A percentile compares a stretch with the other conserved stretches of the same genome.
Conservation (phyloP, 306 rosid species). For the Rosa lucieae region DNA sequence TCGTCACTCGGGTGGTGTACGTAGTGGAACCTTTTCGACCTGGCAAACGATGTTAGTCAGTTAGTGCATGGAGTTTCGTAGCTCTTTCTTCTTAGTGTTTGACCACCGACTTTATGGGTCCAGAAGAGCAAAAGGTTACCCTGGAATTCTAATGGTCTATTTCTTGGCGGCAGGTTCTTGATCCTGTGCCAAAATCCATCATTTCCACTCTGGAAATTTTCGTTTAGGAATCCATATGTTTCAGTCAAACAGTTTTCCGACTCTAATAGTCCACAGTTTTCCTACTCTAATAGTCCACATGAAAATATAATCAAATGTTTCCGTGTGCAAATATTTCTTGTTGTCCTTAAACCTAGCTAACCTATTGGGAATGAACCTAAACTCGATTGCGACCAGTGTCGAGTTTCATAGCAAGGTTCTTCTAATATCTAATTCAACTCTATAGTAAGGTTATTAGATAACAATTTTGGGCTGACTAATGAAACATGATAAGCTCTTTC, state of each 20-base stretch:
- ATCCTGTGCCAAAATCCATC: constrained; percentile 2
- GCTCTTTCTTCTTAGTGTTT: not conserved
- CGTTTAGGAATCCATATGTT: constrained; percentile 12
- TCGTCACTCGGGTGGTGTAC: not conserved
- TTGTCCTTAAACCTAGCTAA: not conserved
- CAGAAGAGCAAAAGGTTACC: not conserved
- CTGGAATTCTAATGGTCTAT: not conserved
- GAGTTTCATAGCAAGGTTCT: not conserved
- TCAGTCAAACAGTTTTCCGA: not conserved
- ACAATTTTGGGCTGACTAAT: not conserved
- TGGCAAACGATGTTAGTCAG: not conserved
- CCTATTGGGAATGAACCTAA: not conserved
- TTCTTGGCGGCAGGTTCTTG: constrained; percentile 16
- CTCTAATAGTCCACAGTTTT: not conserved
- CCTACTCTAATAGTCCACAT: not conserved
- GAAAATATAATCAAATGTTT: not conserved
- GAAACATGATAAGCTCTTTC: not conserved
- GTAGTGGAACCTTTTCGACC: not conserved
- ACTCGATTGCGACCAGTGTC: constrained; percentile 1
- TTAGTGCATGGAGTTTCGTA: not conserved
- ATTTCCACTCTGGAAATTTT: not conserved
- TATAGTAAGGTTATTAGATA: not conserved
- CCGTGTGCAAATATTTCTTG: not conserved
- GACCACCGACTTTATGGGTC: constrained; percentile 20
- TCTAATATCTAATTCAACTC: not conserved